Evolutionary conservation across 129 eudicot species (phyloP).

Genomic region (Escallonia rubra): DNA sequence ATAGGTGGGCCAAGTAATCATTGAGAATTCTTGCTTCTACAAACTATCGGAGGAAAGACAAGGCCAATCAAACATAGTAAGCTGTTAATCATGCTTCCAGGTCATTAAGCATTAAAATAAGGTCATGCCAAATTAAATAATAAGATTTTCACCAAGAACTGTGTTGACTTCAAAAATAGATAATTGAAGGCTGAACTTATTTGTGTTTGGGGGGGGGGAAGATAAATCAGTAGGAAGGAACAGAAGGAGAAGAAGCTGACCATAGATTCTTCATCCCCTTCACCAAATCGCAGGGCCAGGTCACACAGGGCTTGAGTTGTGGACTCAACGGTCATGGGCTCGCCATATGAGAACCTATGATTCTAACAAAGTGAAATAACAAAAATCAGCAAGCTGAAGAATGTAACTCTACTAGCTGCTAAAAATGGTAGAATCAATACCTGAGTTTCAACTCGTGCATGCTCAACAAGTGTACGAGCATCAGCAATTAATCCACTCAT

Average conservation of each 20-base stretch:
- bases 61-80: too few relatives aligned
- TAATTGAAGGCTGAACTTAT: too few relatives aligned
- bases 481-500: slow-evolving; percentile 99
- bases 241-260: slow-evolving; percentile 31
- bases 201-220: neutral
- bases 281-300: slow-evolving; percentile 93
- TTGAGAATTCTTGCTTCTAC: too few relatives aligned
- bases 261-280: slow-evolving; percentile 99
- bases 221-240: neutral
- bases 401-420: neutral
- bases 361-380: slow-evolving; percentile 33
- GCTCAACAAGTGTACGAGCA: slow-evolving; percentile 98
- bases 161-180: too few relatives aligned
- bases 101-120: too few relatives aligned
- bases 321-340: slow-evolving; percentile 99
- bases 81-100: too few relatives aligned
- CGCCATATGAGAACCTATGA: slow-evolving; percentile 99
- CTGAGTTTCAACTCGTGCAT: slow-evolving; percentile 99
- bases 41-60: too few relatives aligned
- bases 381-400: neutral
- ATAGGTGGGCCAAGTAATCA: too few relatives aligned
- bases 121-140: too few relatives aligned
- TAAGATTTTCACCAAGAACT: too few relatives aligned
- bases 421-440: slow-evolving; percentile 24
- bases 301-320: slow-evolving; percentile 97